Conservation (phyloP, 129 eudicot genomes). For the Silybum marianum region DNA sequence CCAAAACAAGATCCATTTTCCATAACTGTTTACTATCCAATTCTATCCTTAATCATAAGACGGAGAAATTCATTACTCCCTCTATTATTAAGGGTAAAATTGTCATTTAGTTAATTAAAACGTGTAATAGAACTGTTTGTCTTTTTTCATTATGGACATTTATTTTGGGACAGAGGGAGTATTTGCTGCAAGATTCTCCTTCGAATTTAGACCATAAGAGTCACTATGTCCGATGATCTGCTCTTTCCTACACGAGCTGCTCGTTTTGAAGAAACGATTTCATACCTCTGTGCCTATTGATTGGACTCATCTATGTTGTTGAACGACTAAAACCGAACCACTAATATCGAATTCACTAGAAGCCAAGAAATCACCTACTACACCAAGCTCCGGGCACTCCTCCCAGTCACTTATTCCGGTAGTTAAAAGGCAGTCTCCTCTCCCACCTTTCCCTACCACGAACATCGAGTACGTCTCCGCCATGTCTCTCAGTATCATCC, state of each 20-base stretch:
- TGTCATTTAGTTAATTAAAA: not conserved
- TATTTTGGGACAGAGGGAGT: not conserved
- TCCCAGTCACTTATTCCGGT: slow-evolving; percentile 98
- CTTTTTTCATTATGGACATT: not conserved
- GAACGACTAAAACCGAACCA: slow-evolving; percentile 82
- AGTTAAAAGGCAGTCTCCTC: slow-evolving; percentile 64
- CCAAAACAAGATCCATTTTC: not conserved
- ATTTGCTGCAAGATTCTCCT: not conserved
- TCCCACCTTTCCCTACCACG: slow-evolving; percentile 82
- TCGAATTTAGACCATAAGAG: not conserved
- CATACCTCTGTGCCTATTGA: slow-evolving; percentile 13
- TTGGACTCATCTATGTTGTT: slow-evolving; percentile 58
- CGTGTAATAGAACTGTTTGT: not conserved
- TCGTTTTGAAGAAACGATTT: slow-evolving; percentile 19
- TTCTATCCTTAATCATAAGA: not conserved
- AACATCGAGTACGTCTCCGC: slow-evolving; percentile 76
- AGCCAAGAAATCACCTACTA: slow-evolving; percentile 89
- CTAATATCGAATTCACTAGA: slow-evolving; percentile 76
- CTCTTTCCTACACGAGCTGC: slow-evolving; percentile 19
- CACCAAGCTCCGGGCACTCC: slow-evolving; percentile 96
- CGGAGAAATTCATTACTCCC: not conserved
- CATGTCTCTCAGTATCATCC: slow-evolving; percentile 69
- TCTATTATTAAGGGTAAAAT: not conserved
- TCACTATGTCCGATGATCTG: not conserved
- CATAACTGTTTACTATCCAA: not conserved